These are phyloP conservation scores for Yarrowia bubula DNA, from an alignment of 805 yeast genomes.

Conservation along the genomic window DNA sequence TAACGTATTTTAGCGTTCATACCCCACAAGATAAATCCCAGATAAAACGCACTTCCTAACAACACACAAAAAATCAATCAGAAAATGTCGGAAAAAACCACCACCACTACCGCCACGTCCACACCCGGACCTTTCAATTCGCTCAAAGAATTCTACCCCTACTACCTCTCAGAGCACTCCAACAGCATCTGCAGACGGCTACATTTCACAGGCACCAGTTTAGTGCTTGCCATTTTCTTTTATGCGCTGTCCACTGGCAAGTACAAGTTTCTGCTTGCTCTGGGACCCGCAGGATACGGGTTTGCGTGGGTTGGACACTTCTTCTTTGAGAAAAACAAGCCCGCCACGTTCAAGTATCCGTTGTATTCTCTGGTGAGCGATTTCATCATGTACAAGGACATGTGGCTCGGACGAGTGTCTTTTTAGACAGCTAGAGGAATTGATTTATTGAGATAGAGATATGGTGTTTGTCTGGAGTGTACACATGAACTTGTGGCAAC, in stretches of 20 bases:
- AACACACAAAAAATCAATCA: too few relatives aligned
- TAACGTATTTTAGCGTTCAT: too few relatives aligned
- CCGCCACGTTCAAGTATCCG: constrained; percentile 22
- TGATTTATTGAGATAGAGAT: too few relatives aligned
- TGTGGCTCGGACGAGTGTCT: background rate
- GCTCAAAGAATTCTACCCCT: constrained; percentile 7
- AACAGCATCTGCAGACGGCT: constrained; percentile 15
- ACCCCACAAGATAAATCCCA: background rate
- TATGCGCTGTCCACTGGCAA: background rate
- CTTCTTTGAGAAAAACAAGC: constrained; percentile 16
- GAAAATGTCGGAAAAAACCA: background rate
- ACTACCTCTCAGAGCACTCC: constrained; percentile 14
- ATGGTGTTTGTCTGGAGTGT: too few relatives aligned
- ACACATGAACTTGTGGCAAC: too few relatives aligned
- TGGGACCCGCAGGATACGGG: constrained; percentile 7
- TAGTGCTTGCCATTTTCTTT: background rate
- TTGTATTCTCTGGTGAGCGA: constrained; percentile 11
- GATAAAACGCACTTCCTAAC: background rate
- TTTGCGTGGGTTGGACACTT: constrained; percentile 23
- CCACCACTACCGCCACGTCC: background rate
- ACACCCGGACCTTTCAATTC: background rate
- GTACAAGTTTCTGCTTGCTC: background rate
- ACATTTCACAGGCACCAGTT: constrained; percentile 4
- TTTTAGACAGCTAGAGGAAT: background rate
- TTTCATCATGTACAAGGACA: constrained; percentile 19